Base-by-base conservation (phyloP, 352 stramenopile species). In the Pythium aphanidermatum region DNA sequence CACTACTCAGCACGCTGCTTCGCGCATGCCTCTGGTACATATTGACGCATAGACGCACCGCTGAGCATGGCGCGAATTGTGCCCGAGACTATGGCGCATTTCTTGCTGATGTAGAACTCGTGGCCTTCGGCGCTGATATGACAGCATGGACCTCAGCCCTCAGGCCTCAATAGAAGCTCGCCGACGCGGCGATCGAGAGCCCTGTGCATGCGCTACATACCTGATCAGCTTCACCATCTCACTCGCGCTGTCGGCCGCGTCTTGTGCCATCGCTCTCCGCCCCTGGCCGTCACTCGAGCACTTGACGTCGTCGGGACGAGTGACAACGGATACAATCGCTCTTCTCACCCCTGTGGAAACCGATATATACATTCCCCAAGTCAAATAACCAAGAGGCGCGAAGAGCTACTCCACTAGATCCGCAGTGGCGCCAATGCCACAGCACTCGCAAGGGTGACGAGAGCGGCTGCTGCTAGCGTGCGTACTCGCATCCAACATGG, bases 11-110 rank as follows among this genome's bases (percentile, higher is more conserved):
- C n/a, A n/a, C n/a, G n/a, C n/a, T n/a, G n/a, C n/a, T n/a, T n/a
- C n/a, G n/a, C n/a, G n/a, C n/a, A n/a, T n/a, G n/a, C n/a, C n/a
- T n/a, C n/a, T n/a, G n/a, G 16, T 34, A 34, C 11, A 33, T 3
- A 46, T 17, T 16, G 24, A 45, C 20, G 25, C 4, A 2, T 21
- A 12, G 0, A 92, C 63, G 63, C 63, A 78, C 88, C 92, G 50
- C 95, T 95, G 28, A 99, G 70, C 96, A 99, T 99, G 14, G 94
- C 92, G 20, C 91, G 74, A 42, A 99, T 98, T 3, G 96, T 99
- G 23, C 88, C 93, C 6, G 90, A 97, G 27, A 98, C 82, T 62
- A 96, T 92, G 17, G 88, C 91, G 52, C 95, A 96, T 43, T 96
- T 87, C 48, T 84, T 78, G 55, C 89, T 96, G 35, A 98, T 85